Evolutionary conservation across 78 protist species (phyloP), one percentile per base, ranked within the genome.

Genomic region (Dictyostelium firmibasis): DNA sequence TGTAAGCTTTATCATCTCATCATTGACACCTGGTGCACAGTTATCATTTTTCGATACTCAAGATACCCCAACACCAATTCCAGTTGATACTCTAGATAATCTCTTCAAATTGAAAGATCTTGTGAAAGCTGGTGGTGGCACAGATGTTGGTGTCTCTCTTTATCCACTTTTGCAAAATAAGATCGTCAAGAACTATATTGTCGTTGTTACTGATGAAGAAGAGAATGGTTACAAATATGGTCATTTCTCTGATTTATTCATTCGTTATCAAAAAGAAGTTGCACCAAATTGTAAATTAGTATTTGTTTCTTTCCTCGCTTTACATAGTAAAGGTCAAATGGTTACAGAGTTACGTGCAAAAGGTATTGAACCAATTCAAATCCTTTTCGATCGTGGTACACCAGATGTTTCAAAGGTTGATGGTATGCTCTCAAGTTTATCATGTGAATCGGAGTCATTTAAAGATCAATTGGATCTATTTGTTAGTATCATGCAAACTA

Each of bases 321-420:
- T 14, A 11, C 41, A 74, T 33, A 20, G 57, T 4, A 82, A 92
- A 43, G 96, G 96, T 35, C 89, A 92, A 18, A 92, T 92, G 96
- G 85, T 92, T 9, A 64, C 85, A 3, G 85, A 50, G 1, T 14
- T 92, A 16, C 60, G 84, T 76, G 27, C 41, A 13, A 60, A 31
- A 31, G 83, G 83, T n/a, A 7, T 53, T 9, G 62, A 64, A 16
- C 88, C 87, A 36, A 44, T 89, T 35, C 94, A 89, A 50, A 53
- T 89, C 1, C 74, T 89, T 4, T 41, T 89, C 10, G 94, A 89
- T 81, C 41, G 83, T 27, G 16, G 27, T 4, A n/a, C 31, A 3
- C 94, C 94, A 64, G 94, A 89, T 72, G 88, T 81, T 2, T 79
- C 82, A 16, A 89, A 89, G 16, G 69, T 89, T 33, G 94, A 89